Base-by-base conservation (phyloP, 495 filamentous ascomycete species). In the Penicillium chermesinum region DNA sequence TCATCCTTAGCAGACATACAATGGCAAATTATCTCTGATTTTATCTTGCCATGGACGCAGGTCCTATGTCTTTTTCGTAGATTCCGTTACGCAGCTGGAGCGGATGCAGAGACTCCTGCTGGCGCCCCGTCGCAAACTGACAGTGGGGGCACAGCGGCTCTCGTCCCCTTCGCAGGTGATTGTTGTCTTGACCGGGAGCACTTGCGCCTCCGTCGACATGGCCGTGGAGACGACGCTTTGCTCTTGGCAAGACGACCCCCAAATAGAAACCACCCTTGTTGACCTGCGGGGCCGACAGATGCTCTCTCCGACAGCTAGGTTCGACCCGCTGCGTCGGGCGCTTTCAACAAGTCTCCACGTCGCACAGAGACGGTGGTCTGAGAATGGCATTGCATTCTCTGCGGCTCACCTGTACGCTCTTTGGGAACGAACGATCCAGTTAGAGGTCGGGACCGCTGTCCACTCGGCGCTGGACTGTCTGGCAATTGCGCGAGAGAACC, bases 61-160 rank as follows among this genome's bases (percentile, higher is more conserved):
- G 36, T 58, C 19, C 18, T 58, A 0, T 58, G 55, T 21, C 22
- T 58, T 0, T n/a, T 58, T 58, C 22, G 20, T 58, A 6, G 14
- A 58, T 21, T 39, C 34, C 15, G 3, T 7, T 7, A 39, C 38
- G 2, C 46, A 57, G 7, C 38, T 52, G 10, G 9, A 41, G 38
- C 10, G 20, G 6, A 34, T 33, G 21, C 35, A 21, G 22, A 27
- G 45, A 17, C 21, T 57, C n/a, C 41, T 53, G 1, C 14, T 40
- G 16, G n/a, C 17, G 16, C 50, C 49, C 16, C 33, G 32, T 44
- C 22, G 38, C 14, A 15, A 39, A n/a, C 7, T 52, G 5, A 18
- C 35, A 19, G 19, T 56, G 19, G 48, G 48, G 2, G n/a, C 19
- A 22, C 43, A 49, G 33, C 38, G 41, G 7, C n/a, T 44, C 16